Evolutionary conservation across 2,329 filamentous ascomycete genomes (phyloP), one percentile per base, ranked within the genome.

Genomic region (Sporothrix protearum): DNA sequence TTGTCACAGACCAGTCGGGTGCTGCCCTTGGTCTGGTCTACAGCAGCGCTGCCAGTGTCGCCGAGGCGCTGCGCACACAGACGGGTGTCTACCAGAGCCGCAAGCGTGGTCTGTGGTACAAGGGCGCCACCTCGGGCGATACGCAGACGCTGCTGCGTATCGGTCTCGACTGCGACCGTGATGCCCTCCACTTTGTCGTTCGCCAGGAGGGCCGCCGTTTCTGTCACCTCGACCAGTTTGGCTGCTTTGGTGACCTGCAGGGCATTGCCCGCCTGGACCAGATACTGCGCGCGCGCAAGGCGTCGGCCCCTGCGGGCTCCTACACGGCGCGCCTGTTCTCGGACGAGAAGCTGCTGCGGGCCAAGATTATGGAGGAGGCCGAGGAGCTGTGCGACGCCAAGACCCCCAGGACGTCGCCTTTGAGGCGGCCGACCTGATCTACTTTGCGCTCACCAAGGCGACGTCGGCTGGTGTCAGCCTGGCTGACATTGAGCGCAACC

Each of bases 361-460:
- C 96, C 2, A 99, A 99, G 85, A 97, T 99, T 71, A 96, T 98
- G 89, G 96, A 99, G 81, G 96, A 99, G 80, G 96, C 96, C 0
- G 92, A 96, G 78, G 96, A 99, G 82, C 86, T 99, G 55, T 97
- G 95, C 78, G 89, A 96, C 75, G 95, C 96, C 19, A 89, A 89
- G 75, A 90, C 71, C 8, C 72, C 73, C 57, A 71, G 51, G 92
- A 98, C 16, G 88, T 97, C 74, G 93, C 96, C 1, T 97, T 97
- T 74, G 96, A 99, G 81, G 94, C 96, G 9, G 96, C 96, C 0
- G 96, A 99, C 78, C 83, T 99, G 71, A 89, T 99, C 69, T 99
- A 98, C 83, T 99, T 99, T 83, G 93, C 95, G 8, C 83, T 99
- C 71, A 93, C 96, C 28, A 96, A 94, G 81, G 97, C 94, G 72